Evolutionary conservation across 2,329 filamentous ascomycete genomes (phyloP), one percentile per base, ranked within the genome.

Genomic region (Ploettnerulaceae sp.): DNA sequence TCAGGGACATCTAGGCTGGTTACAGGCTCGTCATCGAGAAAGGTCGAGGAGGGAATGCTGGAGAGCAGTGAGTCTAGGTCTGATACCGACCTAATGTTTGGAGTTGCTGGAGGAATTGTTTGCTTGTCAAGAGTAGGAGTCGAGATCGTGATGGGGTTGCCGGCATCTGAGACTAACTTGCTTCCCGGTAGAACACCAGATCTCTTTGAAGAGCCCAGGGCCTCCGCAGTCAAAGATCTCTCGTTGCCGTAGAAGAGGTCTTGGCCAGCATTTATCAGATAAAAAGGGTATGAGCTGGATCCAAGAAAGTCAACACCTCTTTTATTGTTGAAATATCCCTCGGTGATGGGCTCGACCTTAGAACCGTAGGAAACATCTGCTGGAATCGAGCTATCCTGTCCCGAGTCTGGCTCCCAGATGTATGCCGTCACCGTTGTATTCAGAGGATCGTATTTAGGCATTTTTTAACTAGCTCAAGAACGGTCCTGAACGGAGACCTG

Each of bases 221-320:
- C n/a, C n/a, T n/a, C n/a, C n/a, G n/a, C n/a, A n/a, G n/a, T n/a
- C n/a, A n/a, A n/a, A n/a, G n/a, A n/a, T n/a, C n/a, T n/a, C n/a
- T 15, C 14, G n/a, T 8, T 3, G 5, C 31, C 31, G 31, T 33
- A 47, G 28, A 54, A 49, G 9, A 54, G 31, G 18, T 54, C 48
- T n/a, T 41, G 37, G 17, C 52, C 52, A 33, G 49, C 52, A 11
- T 51, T 52, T n/a, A 54, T 26, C 25, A 54, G 39, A 22, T 31
- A 54, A 35, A 52, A 54, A 12, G 52, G 52, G n/a, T 29, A 28
- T n/a, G 37, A 38, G 21, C 37, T 37, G 9, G 33, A 22, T 5
- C 48, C 52, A 17, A 54, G 35, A 33, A 54, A 54, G 11, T 49
- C 48, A 22, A 54, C 17, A 17, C 39, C 35, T 22, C 20, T 22